Conservation (phyloP, 148 eudicot genomes). For the Spergularia bocconei region DNA sequence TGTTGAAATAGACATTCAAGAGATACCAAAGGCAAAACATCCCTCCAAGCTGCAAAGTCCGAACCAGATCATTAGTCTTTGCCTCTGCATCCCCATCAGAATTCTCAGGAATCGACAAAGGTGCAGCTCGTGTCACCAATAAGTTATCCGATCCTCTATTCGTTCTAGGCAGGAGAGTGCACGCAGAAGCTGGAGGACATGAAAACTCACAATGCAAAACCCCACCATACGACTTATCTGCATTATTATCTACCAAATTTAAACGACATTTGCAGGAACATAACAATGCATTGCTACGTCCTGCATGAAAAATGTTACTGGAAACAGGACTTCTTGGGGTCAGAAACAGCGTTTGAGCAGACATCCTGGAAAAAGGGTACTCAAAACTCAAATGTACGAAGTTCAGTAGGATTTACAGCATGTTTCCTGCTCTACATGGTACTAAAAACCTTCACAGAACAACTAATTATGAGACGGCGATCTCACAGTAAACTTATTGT, state of each 20-base stretch:
- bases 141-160: conserved; percentile 2
- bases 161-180: background rate
- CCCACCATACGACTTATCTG: background rate
- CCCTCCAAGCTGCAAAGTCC: conserved; percentile 49
- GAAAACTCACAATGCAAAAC: conserved; percentile 6
- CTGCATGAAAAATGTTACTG: background rate
- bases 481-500: too few relatives aligned
- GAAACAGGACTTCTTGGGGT: conserved; percentile 18
- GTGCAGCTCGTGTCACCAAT: conserved; percentile 20
- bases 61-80: conserved; percentile 7
- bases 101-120: conserved; percentile 26
- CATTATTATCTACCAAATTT: background rate
- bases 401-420: background rate
- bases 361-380: conserved; percentile 7
- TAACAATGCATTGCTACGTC: background rate
- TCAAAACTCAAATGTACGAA: background rate
- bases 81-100: conserved; percentile 20
- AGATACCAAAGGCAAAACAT: conserved; percentile 81
- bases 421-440: background rate
- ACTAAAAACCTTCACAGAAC: background rate
- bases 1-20: conserved; percentile 82
- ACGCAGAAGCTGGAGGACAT: background rate
- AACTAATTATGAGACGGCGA: too few relatives aligned
- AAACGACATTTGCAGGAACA: conserved; percentile 6
- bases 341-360: conserved; percentile 20